These are phyloP conservation scores for Penicillium malachiteum DNA, from an alignment of 495 filamentous ascomycete species.

Conservation along the genomic window DNA sequence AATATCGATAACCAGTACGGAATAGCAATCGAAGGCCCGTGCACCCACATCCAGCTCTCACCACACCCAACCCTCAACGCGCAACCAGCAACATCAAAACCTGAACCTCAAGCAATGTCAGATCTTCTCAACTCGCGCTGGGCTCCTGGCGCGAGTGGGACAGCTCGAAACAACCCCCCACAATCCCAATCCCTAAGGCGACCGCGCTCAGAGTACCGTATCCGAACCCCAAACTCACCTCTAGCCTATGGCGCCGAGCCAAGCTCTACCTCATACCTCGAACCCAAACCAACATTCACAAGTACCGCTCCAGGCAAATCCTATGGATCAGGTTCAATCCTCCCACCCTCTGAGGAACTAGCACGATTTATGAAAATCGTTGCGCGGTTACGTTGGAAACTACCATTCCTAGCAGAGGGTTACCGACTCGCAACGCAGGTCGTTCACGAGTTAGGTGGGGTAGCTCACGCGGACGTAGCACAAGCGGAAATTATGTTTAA, in stretches of 20 bases:
- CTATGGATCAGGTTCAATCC: not conserved
- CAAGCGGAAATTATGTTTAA: constrained; percentile 66
- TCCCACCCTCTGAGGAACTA: constrained; percentile 44
- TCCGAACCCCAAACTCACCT: not conserved
- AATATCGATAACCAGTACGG: too few relatives aligned
- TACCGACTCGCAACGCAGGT: constrained; percentile 48
- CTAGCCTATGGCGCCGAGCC: too few relatives aligned
- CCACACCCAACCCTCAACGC: not conserved
- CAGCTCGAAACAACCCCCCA: not conserved
- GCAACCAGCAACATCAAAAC: not conserved
- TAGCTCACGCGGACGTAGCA: constrained; percentile 16
- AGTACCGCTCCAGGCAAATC: not conserved
- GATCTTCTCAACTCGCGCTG: constrained; percentile 32
- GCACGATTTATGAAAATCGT: constrained; percentile 56
- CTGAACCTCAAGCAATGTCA: constrained; percentile 15
- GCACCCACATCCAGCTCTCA: not conserved
- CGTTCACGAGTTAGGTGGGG: constrained; percentile 1
- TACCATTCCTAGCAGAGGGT: constrained; percentile 53
- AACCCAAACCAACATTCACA: constrained; percentile 14
- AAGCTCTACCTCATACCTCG: not conserved
- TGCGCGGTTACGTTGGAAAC: constrained; percentile 59
- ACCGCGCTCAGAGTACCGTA: constrained; percentile 13
- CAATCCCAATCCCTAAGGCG: constrained; percentile 1
- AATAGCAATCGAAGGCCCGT: not conserved
- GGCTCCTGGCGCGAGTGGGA: constrained; percentile 21